Percentiles rank a stretch among this genome's conserved stretches.
phyloP scores from a whole-genome alignment of 345 rosid genomes.

The Murraya paniculata region DNA sequence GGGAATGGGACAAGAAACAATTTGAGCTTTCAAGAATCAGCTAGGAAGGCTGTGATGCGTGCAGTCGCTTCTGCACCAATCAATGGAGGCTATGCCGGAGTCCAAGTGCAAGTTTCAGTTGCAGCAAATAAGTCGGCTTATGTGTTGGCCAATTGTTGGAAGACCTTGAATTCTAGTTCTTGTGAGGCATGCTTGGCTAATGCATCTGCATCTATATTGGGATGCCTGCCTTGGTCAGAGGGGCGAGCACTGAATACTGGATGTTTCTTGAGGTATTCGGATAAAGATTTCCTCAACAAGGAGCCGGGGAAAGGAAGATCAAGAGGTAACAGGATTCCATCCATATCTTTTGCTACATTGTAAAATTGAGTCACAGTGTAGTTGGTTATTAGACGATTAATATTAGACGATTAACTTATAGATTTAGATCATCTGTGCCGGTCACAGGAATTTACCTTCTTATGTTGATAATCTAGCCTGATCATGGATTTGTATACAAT shows the following conservation, averaged over 20 bases:
- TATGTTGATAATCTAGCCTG: neutral
- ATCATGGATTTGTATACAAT: slow-evolving; percentile 8
- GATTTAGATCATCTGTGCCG: neutral
- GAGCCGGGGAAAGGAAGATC: slow-evolving; percentile 45
- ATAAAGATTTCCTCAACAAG: slow-evolving; percentile 66
- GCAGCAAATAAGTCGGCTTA: slow-evolving; percentile 46
- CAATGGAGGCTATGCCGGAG: slow-evolving; percentile 50
- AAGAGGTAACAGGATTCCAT: slow-evolving; percentile 42
- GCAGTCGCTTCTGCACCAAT: slow-evolving; percentile 46
- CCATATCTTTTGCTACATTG: neutral
- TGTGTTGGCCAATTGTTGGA: slow-evolving; percentile 88
- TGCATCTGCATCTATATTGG: slow-evolving; percentile 56
- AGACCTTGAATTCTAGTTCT: slow-evolving; percentile 50
- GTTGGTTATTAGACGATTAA: neutral
- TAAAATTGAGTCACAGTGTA: neutral
- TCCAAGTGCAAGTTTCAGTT: slow-evolving; percentile 31
- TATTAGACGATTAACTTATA: neutral
- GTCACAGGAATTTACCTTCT: neutral
- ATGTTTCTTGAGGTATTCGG: slow-evolving; percentile 85
- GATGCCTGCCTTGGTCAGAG: slow-evolving; percentile 84
- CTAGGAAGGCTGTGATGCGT: slow-evolving; percentile 41
- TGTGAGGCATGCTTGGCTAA: slow-evolving; percentile 69
- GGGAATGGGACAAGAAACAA: slow-evolving; percentile 53
- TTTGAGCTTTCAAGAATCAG: slow-evolving; percentile 39
- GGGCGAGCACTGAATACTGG: slow-evolving; percentile 86